phyloP scores from a whole-genome alignment of 164 flowering plant species.

The Aristolochia californica region DNA sequence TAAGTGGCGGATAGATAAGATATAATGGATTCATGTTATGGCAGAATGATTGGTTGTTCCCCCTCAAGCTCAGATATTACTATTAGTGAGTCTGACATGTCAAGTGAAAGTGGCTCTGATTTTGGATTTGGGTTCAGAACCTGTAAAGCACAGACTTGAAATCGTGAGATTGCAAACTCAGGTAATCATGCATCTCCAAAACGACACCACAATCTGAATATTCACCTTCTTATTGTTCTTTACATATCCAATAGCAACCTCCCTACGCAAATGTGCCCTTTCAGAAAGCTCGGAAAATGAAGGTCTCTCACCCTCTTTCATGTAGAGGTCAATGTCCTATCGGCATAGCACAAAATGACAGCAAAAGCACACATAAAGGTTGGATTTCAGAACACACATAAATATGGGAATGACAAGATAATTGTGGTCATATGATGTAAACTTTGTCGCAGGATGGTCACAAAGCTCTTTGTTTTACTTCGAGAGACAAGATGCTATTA shows the following conservation, averaged over 20 bases:
- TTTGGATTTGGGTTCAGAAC: constrained; percentile 81
- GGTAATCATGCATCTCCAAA: neutral
- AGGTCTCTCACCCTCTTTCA: constrained; percentile 75
- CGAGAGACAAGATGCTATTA: too few species aligned
- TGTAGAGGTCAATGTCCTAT: constrained; percentile 73
- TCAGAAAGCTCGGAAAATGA: constrained; percentile 83
- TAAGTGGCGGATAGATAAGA: too few species aligned
- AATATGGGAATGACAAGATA: too few species aligned
- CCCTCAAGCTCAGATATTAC: constrained; percentile 93
- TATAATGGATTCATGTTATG: too few species aligned
- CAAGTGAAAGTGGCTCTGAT: constrained; percentile 61
- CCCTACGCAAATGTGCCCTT: constrained; percentile 65
- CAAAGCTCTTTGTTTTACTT: too few species aligned
- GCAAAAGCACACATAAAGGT: too few species aligned
- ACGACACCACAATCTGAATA: neutral
- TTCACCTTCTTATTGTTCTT: constrained; percentile 72
- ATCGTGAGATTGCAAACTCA: neutral
- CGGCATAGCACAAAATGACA: neutral
- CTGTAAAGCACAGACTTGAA: constrained; percentile 27
- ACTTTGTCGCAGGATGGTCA: too few species aligned
- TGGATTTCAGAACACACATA: too few species aligned
- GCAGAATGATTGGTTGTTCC: constrained; percentile 39
- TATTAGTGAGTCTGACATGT: constrained; percentile 56
- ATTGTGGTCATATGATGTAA: too few species aligned
- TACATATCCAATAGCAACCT: constrained; percentile 91